Evolutionary conservation across 352 stramenopile species (phyloP), one percentile per base, ranked within the genome.

Genomic region (Pythium biforme): DNA sequence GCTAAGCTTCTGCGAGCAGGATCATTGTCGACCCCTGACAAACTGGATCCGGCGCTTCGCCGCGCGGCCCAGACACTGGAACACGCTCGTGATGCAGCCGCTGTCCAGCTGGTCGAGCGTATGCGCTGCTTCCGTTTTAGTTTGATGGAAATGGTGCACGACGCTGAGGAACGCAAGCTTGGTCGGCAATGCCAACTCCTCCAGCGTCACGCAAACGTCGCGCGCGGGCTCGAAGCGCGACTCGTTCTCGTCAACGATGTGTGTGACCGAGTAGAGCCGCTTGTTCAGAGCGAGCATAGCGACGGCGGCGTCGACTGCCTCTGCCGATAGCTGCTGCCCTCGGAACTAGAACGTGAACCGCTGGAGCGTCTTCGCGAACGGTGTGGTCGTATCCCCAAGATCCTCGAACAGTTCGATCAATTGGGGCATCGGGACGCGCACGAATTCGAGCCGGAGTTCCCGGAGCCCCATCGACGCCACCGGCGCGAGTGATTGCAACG

Each of bases 161-260:
- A 45, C 43, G 19, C 40, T 62, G n/a, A 62, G 41, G 17, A 62
- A 54, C 20, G 55, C 41, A 7, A 62, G 4, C 17, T 54, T 62
- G 19, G 1, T n/a, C 3, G 43, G 27, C 2, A 54, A 8, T 20
- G 27, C 41, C 6, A 49, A 37, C 6, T 7, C 23, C 23, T 53
- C 55, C 4, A 51, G 6, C 2, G 20, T 25, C 33, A 59, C 52
- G 37, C 19, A 6, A 3, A 49, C 23, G 10, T 9, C 23, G 48
- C 14, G 29, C 33, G 47, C 51, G 20, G 31, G n/a, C 25, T 50
- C 23, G 25, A 59, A 50, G 3, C 12, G 31, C 15, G 6, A 12
- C 22, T 25, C 23, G 39, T 27, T 27, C 23, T 15, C 26, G 11
- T 50, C 23, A 23, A 27, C 23, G 23, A 26, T 25, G 12, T 41